Evolutionary conservation across 192 early-diverging fungal species (phyloP), one percentile per base, ranked within the genome.

Genomic region (Powellomyces hirtus): DNA sequence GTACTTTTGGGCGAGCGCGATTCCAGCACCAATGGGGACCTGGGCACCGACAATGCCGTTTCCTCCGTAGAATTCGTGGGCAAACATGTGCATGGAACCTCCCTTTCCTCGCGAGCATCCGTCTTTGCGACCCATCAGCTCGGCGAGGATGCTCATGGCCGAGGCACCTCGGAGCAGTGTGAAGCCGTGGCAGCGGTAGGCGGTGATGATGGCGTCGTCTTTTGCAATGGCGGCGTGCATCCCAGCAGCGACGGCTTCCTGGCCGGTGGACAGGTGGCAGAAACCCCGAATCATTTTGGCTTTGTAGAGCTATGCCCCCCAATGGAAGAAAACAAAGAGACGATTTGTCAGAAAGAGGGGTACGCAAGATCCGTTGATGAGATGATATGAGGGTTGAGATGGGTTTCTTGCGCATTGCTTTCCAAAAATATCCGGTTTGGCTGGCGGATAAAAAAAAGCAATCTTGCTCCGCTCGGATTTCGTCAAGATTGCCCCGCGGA

Each of bases 81-180:
- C 88, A 81, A 96, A 98, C 93, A 98, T 94, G 87, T 98, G 96
- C 96, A 98, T 98, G 61, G 96, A 98, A n/a, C 96, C 96, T 70
- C 95, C 96, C 86, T 96, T 98, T 44, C 96, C 96, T 75, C 86
- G 80, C 31, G 94, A 94, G 75, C 90, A 88, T 75, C 96, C 96
- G 53, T 79, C 88, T 57, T 73, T 68, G 66, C 90, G 89, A 64
- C 96, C 84, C 83, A 84, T 84, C 27, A 84, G 66, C 71, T 84
- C 83, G 35, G 83, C 79, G 37, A 84, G 66, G 66, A 81, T 77
- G 18, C 36, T 38, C 33, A 46, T 76, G 24, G 83, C 63, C 18
- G 79, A 64, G 20, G 69, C 73, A 33, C 96, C 96, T 70, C 94
- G 94, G 72, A 88, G 83, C 70, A 89, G 86, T 36, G 94, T 93